Conservation (phyloP, 106 monocot genomes). For the Posidonia australis region DNA sequence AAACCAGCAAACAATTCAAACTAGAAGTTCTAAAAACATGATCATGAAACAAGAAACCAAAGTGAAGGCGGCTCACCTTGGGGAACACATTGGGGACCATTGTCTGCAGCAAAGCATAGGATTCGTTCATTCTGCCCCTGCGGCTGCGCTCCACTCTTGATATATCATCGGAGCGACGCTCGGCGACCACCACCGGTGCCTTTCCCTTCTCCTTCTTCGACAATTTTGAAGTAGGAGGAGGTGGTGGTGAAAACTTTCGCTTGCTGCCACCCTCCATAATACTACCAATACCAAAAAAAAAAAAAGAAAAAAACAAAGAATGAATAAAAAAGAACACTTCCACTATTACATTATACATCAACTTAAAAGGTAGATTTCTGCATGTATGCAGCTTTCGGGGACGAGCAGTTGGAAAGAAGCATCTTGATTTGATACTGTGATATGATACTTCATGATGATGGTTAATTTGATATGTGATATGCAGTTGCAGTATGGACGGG, state of each 20-base stretch:
- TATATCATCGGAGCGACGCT: background rate
- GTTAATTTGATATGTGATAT: no score
- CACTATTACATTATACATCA: no score
- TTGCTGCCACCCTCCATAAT: background rate
- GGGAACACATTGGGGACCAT: slow-evolving; percentile 51
- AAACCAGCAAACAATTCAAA: no score
- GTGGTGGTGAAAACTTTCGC: background rate
- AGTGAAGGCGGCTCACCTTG: slow-evolving; percentile 25
- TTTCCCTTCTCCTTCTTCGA: background rate
- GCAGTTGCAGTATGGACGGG: no score
- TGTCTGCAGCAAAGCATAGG: slow-evolving; percentile 30
- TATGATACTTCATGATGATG: no score
- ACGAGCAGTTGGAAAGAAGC: no score
- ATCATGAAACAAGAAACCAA: background rate
- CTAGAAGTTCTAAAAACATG: background rate
- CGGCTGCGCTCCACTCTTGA: slow-evolving; percentile 22
- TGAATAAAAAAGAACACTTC: no score
- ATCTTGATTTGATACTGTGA: no score
- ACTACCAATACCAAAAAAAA: no score
- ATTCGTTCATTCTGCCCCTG: slow-evolving; percentile 40
- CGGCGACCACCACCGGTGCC: background rate
- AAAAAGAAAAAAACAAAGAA: no score
- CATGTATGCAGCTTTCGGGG: no score
- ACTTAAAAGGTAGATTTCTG: no score
- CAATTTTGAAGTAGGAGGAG: background rate